Percentiles rank a stretch among this genome's conserved stretches.
These are phyloP conservation scores for Aegle marmelos DNA, from an alignment of 345 rosid species.

Conservation along the genomic window DNA sequence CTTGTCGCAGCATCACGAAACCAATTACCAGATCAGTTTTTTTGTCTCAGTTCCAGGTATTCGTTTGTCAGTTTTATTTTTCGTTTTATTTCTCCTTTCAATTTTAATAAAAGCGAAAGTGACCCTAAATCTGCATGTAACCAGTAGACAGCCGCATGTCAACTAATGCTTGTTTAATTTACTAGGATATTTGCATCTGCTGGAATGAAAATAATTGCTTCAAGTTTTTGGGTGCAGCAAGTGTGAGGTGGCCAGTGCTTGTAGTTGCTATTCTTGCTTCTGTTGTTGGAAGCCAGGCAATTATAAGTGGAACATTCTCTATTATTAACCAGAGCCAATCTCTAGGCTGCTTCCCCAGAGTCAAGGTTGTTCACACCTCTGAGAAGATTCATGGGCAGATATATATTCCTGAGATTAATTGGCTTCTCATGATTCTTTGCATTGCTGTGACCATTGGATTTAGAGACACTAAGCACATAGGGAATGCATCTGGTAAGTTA, in stretches of 20 bases:
- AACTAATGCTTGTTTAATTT: neutral
- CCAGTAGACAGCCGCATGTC: neutral
- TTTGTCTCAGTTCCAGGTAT: slow-evolving; percentile 92
- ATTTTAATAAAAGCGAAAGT: neutral
- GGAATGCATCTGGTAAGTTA: slow-evolving; percentile 86
- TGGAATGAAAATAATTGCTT: slow-evolving; percentile 4
- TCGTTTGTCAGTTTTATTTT: slow-evolving; percentile 3
- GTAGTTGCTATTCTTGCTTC: slow-evolving; percentile 90
- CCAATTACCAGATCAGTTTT: slow-evolving; percentile 63
- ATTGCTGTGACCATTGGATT: slow-evolving; percentile 96
- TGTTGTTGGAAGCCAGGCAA: slow-evolving; percentile 99
- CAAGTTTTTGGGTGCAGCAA: slow-evolving; percentile 42
- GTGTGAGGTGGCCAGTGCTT: slow-evolving; percentile 84
- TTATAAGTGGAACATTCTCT: slow-evolving; percentile 97
- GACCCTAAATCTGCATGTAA: neutral
- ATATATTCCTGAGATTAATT: slow-evolving; percentile 95
- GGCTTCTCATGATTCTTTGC: slow-evolving; percentile 98
- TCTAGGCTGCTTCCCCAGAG: slow-evolving; percentile 96
- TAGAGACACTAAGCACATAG: slow-evolving; percentile 92
- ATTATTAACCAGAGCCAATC: slow-evolving; percentile 99
- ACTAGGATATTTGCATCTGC: neutral
- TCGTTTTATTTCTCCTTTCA: neutral
- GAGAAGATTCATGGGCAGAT: slow-evolving; percentile 98
- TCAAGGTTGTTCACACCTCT: slow-evolving; percentile 95
- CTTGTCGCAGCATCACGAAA: slow-evolving; percentile 80